These are phyloP conservation scores for Solanum chiquidenum DNA, from an alignment of 257 asterid genomes.

Conservation along the genomic window DNA sequence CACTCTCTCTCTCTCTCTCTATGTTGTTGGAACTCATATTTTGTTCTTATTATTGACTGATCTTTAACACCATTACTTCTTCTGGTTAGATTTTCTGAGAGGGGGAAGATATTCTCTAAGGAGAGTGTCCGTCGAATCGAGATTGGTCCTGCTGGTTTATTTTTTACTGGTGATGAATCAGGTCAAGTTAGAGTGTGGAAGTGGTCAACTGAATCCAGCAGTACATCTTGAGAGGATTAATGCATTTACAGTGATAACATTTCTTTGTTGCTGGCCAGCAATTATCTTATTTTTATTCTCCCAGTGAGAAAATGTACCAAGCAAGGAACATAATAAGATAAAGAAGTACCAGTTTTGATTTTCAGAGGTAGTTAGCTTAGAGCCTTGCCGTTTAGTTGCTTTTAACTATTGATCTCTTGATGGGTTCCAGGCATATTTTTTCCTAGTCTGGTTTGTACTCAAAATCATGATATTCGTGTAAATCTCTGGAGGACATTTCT, in stretches of 20 bases:
- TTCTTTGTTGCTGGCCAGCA: neutral
- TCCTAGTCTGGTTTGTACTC: neutral
- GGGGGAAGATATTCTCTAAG: conserved; percentile 76
- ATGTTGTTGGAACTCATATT: neutral
- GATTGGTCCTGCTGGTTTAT: conserved; percentile 75
- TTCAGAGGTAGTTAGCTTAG: neutral
- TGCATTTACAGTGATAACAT: neutral
- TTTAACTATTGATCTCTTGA: neutral
- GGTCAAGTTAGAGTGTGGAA: conserved; percentile 89
- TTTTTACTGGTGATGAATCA: conserved; percentile 89
- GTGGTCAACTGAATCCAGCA: conserved; percentile 51
- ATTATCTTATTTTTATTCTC: neutral
- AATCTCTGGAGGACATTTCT: neutral
- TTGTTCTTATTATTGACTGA: neutral
- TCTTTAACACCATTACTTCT: neutral
- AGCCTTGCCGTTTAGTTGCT: neutral
- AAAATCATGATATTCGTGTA: neutral
- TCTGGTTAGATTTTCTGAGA: conserved; percentile 53
- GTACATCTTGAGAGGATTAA: conserved; percentile 11
- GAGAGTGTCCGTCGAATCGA: conserved; percentile 78
- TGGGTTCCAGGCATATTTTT: conserved; percentile 1
- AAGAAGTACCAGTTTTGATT: conserved; percentile 12
- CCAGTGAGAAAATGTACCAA: neutral
- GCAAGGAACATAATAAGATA: neutral
- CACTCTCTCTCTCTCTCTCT: neutral